Base-by-base conservation (phyloP, 2,329 filamentous ascomycete genomes). In the Fusarium nelsonii region DNA sequence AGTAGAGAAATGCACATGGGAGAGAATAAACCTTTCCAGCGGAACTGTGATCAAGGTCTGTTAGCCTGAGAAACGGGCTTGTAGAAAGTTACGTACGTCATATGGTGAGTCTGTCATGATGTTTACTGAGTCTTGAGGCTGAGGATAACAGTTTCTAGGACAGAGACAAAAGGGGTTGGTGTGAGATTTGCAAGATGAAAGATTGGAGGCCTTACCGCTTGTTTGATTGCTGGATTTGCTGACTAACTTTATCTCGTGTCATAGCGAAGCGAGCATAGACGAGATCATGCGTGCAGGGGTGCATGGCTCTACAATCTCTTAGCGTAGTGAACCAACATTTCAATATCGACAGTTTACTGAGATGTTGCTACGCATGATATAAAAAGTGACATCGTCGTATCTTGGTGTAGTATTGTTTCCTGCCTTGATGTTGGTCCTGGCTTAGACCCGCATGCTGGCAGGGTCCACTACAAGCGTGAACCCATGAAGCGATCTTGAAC, bases 201-300 rank as follows among this genome's bases (percentile, higher is more conserved):
- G 34, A n/a, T 36, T 51, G 48, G 34, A 51, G 48, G 48, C 48
- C 34, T 51, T 51, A 51, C 48, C 48, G 48, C 48, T 51, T 51
- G 48, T 51, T 51, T 51, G 23, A 39, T 39, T 30, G 30, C 30
- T 30, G 14, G 23, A 10, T 39, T 23, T 51, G 48, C 48, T 51
- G 48, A 51, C 48, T 51, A 39, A 51, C 34, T 51, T 51, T 45
- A n/a, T n/a, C 43, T 45, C 43, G 43, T 45, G 43, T 45, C 43
- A 30, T 18, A 30, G 28, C 43, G 43, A 45, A 51, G 48, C 48
- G 48, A 51, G 33, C 34, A 51, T 51, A 51, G 48, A 51, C 48
- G 48, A 51, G 48, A 51, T 40, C 34, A 36, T 40, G 34, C 48
- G 48, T 39, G 18, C 48, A 51, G 48, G 48, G 48, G 9, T 51